Conservation (phyloP, 208 protist genomes). For the Crithidia bombi region DNA sequence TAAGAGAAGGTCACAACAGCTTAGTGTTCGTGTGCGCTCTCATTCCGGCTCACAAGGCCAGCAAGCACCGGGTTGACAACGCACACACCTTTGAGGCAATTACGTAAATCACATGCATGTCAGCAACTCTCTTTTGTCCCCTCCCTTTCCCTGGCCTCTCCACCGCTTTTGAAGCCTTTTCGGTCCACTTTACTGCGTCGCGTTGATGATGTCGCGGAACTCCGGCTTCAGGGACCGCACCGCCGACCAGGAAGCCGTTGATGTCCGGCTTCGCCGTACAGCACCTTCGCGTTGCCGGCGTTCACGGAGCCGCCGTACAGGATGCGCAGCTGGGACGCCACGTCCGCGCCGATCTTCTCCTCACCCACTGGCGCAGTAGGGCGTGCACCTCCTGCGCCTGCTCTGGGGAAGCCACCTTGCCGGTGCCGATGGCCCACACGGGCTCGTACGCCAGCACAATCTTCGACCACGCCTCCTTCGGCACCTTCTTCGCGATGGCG, state of each 20-base stretch:
- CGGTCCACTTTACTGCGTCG: constrained; percentile 46
- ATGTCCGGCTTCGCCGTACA: constrained; percentile 95
- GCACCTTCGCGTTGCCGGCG: constrained; percentile 84
- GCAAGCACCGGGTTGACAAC: too few species aligned
- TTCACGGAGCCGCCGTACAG: constrained; percentile 99
- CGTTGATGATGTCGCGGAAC: constrained; percentile 95
- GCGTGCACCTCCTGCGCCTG: constrained; percentile 96
- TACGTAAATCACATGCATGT: too few species aligned
- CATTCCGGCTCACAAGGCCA: too few species aligned
- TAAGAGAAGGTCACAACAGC: too few species aligned
- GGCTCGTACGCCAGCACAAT: constrained; percentile 99
- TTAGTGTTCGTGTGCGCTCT: too few species aligned
- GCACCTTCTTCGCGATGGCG: constrained; percentile 77
- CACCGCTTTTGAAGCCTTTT: neutral
- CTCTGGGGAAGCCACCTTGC: constrained; percentile 95
- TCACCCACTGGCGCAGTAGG: constrained; percentile 91
- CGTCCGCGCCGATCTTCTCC: constrained; percentile 85
- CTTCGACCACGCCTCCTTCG: constrained; percentile 85
- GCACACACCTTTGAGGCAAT: too few species aligned
- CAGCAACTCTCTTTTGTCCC: too few species aligned
- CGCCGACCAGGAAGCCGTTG: constrained; percentile 99
- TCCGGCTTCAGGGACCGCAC: constrained; percentile 97
- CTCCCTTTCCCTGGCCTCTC: neutral
- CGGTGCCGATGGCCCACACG: constrained; percentile 99
- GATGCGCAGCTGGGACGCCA: constrained; percentile 93